Conservation (phyloP, 805 yeast genomes). For the Myxozyma sirexii region DNA sequence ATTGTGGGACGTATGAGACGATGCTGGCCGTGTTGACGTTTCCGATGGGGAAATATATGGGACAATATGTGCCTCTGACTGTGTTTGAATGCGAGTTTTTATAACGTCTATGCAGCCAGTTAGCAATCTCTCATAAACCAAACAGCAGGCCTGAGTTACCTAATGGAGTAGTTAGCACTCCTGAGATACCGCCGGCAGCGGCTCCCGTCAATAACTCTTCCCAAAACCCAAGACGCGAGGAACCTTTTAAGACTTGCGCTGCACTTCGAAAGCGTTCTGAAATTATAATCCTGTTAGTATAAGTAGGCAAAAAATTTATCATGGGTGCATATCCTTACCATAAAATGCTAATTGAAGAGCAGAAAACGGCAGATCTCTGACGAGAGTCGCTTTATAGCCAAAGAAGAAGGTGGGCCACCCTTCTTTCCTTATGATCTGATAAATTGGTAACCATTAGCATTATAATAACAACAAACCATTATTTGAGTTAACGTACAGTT, state of each 20-base stretch:
- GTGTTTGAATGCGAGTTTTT: slow-evolving; percentile 92
- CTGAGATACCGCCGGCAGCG: slow-evolving; percentile 92
- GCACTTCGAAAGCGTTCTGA: slow-evolving; percentile 40
- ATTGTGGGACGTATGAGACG: neutral
- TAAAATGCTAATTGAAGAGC: slow-evolving; percentile 96
- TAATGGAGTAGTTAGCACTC: slow-evolving; percentile 82
- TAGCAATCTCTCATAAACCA: neutral
- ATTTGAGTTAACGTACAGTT: slow-evolving; percentile 41
- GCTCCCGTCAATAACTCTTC: slow-evolving; percentile 88
- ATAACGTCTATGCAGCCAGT: slow-evolving; percentile 58
- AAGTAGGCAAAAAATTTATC: neutral
- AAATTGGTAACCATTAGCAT: neutral
- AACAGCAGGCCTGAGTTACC: slow-evolving; percentile 40
- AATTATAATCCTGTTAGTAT: neutral
- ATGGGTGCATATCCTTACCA: slow-evolving; percentile 54
- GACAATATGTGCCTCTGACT: slow-evolving; percentile 45
- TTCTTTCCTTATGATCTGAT: slow-evolving; percentile 59
- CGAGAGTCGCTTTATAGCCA: slow-evolving; percentile 92
- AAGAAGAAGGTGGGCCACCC: slow-evolving; percentile 76
- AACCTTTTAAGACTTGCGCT: slow-evolving; percentile 42
- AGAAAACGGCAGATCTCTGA: slow-evolving; percentile 92
- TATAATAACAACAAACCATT: neutral
- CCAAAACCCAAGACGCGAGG: slow-evolving; percentile 43
- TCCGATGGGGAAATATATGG: neutral
- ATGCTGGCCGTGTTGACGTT: neutral